phyloP scores from a whole-genome alignment of 495 filamentous ascomycete species.

The Hypoxylon intermedium region DNA sequence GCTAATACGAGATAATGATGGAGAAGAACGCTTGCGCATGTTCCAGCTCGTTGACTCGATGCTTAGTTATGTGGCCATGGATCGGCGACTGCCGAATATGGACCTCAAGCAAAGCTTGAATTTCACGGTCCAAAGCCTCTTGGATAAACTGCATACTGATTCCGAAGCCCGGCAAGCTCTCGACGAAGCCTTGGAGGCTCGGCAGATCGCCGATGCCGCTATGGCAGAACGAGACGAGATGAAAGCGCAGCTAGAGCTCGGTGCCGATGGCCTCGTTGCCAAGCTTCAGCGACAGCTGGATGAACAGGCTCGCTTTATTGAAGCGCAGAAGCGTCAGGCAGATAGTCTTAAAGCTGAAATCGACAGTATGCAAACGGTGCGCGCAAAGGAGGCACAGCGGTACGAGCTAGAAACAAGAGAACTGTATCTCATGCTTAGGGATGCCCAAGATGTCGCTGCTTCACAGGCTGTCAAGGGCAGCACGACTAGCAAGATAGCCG shows the following conservation, averaged over 20 bases:
- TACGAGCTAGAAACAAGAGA: constrained; percentile 96
- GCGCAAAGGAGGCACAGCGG: constrained; percentile 90
- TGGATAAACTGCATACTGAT: constrained; percentile 96
- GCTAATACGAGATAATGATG: constrained; percentile 89
- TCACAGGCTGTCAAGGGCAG: constrained; percentile 78
- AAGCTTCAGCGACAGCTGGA: constrained; percentile 93
- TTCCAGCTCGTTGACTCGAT: constrained; percentile 98
- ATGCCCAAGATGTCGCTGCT: constrained; percentile 94
- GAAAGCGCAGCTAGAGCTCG: constrained; percentile 88
- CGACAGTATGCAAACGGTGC: constrained; percentile 81
- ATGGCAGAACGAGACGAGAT: constrained; percentile 97
- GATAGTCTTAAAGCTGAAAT: constrained; percentile 89
- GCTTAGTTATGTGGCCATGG: constrained; percentile 99
- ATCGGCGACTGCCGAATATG: constrained; percentile 92
- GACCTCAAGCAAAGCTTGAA: constrained; percentile 96
- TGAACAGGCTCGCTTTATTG: constrained; percentile 88
- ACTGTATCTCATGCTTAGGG: constrained; percentile 96
- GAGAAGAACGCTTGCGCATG: constrained; percentile 91
- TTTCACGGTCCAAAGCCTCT: constrained; percentile 92
- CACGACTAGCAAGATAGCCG: constrained; percentile 60
- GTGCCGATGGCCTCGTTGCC: constrained; percentile 90
- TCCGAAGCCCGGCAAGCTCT: constrained; percentile 88
- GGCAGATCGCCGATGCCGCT: constrained; percentile 92
- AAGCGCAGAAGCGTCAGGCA: constrained; percentile 82
- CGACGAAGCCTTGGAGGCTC: constrained; percentile 86